phyloP scores from a whole-genome alignment of 1,139 yeast genomes.

The Saccharomyces uvarum region DNA sequence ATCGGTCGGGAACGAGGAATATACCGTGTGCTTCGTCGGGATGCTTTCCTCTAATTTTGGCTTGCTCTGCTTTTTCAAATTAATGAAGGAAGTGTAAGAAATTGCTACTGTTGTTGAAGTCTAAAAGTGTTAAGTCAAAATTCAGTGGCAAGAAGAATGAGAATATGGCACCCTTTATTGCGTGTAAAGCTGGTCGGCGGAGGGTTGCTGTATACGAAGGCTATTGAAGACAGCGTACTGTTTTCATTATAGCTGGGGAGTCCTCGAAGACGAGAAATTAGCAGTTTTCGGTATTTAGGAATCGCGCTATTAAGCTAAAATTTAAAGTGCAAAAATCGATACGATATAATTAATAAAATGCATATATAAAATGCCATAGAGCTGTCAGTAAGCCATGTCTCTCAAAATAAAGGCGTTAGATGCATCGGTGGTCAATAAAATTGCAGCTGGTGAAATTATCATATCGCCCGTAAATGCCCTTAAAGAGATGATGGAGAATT shows the following conservation, averaged over 20 bases:
- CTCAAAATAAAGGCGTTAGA: slow-evolving; percentile 21
- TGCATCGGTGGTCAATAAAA: slow-evolving; percentile 62
- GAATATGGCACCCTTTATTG: not conserved
- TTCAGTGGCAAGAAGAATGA: not conserved
- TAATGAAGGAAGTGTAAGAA: slow-evolving; percentile 1
- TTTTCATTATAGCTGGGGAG: not conserved
- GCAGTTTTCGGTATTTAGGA: not conserved
- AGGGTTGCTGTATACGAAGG: not conserved
- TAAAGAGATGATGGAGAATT: slow-evolving; percentile 70
- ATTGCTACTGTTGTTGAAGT: not conserved
- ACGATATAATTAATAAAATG: not conserved
- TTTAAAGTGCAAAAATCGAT: not conserved
- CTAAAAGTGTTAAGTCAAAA: not conserved
- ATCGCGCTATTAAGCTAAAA: not conserved
- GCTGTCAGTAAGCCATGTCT: not conserved
- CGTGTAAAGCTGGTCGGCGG: not conserved
- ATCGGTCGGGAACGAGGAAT: not conserved
- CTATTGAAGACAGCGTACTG: not conserved
- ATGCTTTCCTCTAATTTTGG: not conserved
- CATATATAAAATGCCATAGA: not conserved
- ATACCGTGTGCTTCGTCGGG: not conserved
- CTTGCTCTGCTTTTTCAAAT: not conserved
- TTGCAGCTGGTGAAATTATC: slow-evolving; percentile 97
- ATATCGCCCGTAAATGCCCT: slow-evolving; percentile 85
- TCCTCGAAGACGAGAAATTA: not conserved